A percentile compares a stretch with the other conserved stretches of the same genome.
phyloP scores from a whole-genome alignment of 176 grass and related monocot genomes.

The Oryza officinalis region DNA sequence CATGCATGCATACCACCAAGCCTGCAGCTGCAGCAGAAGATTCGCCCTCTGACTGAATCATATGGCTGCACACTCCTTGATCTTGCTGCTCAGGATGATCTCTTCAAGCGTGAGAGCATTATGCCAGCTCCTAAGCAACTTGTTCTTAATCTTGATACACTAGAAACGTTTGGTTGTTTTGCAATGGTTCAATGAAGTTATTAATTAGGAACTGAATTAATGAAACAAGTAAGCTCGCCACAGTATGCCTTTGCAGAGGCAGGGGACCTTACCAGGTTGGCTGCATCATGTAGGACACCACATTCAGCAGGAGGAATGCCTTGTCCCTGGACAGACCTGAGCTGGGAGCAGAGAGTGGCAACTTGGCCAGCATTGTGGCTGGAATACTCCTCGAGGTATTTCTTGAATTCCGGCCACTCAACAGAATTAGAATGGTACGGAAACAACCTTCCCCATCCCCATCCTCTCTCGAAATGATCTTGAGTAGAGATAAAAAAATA shows the following conservation, averaged over 20 bases:
- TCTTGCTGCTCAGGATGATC: background rate
- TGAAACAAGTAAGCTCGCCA: background rate
- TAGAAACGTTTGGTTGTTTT: background rate
- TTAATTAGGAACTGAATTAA: background rate
- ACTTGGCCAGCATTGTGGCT: background rate
- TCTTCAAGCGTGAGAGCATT: background rate
- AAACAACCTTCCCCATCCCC: conserved; percentile 7
- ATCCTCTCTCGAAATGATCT: conserved; percentile 15
- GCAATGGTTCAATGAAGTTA: background rate
- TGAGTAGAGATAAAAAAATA: background rate
- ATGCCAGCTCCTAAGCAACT: background rate
- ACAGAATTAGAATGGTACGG: background rate
- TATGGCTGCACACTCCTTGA: background rate
- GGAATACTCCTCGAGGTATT: background rate
- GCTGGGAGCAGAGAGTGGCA: too few species aligned
- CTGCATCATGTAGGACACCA: background rate
- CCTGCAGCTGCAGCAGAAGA: background rate
- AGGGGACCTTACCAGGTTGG: background rate
- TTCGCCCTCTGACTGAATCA: background rate
- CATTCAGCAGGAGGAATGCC: background rate
- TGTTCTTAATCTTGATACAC: background rate
- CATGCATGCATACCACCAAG: background rate
- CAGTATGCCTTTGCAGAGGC: background rate
- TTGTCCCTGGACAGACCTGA: background rate
- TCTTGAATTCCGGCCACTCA: background rate